phyloP scores from a whole-genome alignment of 257 asterid species.

The Datura wrightii region DNA sequence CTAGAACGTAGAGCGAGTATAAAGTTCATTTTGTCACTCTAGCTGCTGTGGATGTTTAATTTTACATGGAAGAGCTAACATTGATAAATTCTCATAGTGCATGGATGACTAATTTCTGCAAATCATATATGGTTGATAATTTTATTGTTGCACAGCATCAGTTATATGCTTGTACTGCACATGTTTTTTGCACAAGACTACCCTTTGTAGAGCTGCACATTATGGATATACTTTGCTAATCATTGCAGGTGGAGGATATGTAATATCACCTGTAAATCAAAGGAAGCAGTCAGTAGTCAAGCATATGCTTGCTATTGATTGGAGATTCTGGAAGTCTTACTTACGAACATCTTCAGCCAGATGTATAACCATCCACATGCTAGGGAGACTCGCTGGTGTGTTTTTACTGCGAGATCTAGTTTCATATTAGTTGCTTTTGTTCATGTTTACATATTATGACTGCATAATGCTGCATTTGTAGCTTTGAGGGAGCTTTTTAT shows the following conservation, averaged over 20 bases:
- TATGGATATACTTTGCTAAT: constrained; percentile 4
- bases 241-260: constrained; percentile 90
- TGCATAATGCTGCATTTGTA: constrained; percentile 42
- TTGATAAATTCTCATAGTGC: background rate
- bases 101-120: background rate
- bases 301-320: constrained; percentile 97
- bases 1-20: constrained; percentile 15
- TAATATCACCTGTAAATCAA: constrained; percentile 79
- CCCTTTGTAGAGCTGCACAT: constrained; percentile 18
- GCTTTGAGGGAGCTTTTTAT: constrained; percentile 91
- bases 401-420: constrained; percentile 30
- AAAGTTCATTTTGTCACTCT: background rate
- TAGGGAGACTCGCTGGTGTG: constrained; percentile 84
- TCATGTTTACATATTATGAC: constrained; percentile 5
- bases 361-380: constrained; percentile 77
- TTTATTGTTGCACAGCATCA: background rate
- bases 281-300: constrained; percentile 83
- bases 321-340: constrained; percentile 90
- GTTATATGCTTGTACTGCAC: constrained; percentile 4
- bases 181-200: background rate
- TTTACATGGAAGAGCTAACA: constrained; percentile 17
- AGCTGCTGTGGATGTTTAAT: background rate
- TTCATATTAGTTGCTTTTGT: constrained; percentile 19
- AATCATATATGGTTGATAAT: constrained; percentile 1
- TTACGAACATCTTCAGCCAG: constrained; percentile 67